These are phyloP conservation scores for Alternaria arborescens DNA, from an alignment of 2,329 filamentous ascomycete genomes.

Conservation along the genomic window DNA sequence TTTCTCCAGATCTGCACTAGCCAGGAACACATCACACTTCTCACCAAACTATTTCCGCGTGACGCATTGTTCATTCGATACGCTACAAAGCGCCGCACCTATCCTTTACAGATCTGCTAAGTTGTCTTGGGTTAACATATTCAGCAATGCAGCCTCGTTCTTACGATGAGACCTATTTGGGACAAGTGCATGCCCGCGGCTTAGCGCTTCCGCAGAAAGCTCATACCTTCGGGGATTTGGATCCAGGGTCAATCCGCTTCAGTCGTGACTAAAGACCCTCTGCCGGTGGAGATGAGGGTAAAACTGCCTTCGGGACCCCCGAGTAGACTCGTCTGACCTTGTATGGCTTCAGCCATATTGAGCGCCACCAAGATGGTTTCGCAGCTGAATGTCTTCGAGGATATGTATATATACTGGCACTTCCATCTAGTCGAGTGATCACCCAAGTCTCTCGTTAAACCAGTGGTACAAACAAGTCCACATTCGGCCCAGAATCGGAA, in stretches of 20 bases:
- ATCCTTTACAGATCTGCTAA: not conserved
- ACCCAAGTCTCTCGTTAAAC: not conserved
- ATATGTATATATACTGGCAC: not conserved
- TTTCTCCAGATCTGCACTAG: slow-evolving; percentile 6
- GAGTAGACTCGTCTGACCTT: not conserved
- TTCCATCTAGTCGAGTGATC: not conserved
- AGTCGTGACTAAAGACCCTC: not conserved
- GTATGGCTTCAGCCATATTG: not conserved
- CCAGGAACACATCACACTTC: not conserved
- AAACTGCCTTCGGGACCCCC: not conserved
- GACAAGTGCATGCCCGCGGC: not conserved
- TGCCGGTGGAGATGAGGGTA: not conserved
- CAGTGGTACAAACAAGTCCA: not conserved
- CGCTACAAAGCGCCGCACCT: not conserved
- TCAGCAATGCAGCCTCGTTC: not conserved
- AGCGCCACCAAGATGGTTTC: not conserved
- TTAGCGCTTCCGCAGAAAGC: not conserved
- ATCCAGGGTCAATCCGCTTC: not conserved
- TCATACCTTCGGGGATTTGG: not conserved
- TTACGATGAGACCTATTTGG: not conserved
- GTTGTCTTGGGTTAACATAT: not conserved
- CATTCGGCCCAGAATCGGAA: slow-evolving; percentile 3
- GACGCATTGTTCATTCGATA: slow-evolving; percentile 4
- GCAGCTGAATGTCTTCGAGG: too few relatives aligned
- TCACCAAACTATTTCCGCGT: not conserved